Conservation (phyloP, 2,329 filamentous ascomycete genomes). For the Chrysoporthe deuterocubensis region DNA sequence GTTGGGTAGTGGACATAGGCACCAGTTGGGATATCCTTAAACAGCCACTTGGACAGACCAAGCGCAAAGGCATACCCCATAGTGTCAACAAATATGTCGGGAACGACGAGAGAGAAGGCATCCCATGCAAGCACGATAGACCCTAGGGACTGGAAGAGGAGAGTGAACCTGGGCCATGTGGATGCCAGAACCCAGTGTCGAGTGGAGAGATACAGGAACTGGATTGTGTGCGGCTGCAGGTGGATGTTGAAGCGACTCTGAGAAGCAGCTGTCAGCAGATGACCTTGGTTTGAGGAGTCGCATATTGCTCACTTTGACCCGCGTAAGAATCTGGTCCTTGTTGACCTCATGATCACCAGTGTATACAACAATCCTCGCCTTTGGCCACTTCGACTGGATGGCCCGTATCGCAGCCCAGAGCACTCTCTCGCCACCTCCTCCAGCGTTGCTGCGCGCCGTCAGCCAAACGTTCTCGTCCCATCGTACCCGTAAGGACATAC, state of each 20-base stretch:
- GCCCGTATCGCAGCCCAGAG: slow-evolving; percentile 94
- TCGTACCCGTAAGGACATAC: slow-evolving; percentile 50
- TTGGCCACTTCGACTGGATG: slow-evolving; percentile 86
- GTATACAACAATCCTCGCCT: slow-evolving; percentile 88
- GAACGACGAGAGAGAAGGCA: slow-evolving; percentile 87
- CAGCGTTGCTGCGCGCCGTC: slow-evolving; percentile 72
- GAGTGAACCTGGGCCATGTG: slow-evolving; percentile 89
- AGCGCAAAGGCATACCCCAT: slow-evolving; percentile 97
- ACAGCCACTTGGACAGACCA: slow-evolving; percentile 80
- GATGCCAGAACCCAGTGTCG: slow-evolving; percentile 83
- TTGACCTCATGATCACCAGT: slow-evolving; percentile 91
- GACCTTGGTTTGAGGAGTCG: not conserved
- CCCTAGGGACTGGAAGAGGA: slow-evolving; percentile 91
- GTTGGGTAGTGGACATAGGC: slow-evolving; percentile 98
- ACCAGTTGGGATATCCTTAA: slow-evolving; percentile 78
- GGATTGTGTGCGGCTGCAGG: slow-evolving; percentile 79
- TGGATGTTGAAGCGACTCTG: slow-evolving; percentile 90
- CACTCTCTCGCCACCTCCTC: slow-evolving; percentile 92
- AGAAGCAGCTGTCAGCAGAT: slow-evolving; percentile 17
- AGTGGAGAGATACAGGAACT: slow-evolving; percentile 89
- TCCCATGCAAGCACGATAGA: slow-evolving; percentile 89
- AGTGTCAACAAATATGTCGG: slow-evolving; percentile 94
- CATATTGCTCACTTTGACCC: slow-evolving; percentile 66
- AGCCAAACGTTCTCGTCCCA: slow-evolving; percentile 14
- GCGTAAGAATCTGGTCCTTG: slow-evolving; percentile 76